Evolutionary conservation across 495 filamentous ascomycete species (phyloP).

Genomic region (Aspergillus ellipticus): DNA sequence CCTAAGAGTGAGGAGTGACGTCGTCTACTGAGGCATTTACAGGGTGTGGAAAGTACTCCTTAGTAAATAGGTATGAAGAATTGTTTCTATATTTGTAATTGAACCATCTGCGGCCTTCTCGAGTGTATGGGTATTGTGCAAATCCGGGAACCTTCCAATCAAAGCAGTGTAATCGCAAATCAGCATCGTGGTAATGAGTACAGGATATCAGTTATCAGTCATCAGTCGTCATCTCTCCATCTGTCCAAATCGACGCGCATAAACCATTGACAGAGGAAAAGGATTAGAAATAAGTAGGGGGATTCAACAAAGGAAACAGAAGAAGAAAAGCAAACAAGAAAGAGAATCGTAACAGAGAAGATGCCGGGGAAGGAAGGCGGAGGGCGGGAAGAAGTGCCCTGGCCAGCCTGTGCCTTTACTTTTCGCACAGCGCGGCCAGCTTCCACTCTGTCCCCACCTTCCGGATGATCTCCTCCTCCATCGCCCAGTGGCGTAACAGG

Average conservation of each 20-base stretch:
- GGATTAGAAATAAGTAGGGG: neutral
- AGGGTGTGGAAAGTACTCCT: neutral
- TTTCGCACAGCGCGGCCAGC: conserved; percentile 11
- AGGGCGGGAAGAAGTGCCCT: neutral
- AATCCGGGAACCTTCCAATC: neutral
- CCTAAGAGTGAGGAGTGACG: no score
- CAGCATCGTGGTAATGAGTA: neutral
- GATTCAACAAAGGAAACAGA: neutral
- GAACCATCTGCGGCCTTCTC: neutral
- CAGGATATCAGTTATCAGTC: conserved; percentile 10
- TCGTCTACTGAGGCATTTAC: no score
- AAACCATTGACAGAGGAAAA: neutral
- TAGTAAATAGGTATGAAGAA: neutral
- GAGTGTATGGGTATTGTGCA: neutral
- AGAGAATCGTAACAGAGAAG: neutral
- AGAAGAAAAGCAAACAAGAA: neutral
- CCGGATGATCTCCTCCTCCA: conserved; percentile 41
- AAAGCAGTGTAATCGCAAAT: neutral
- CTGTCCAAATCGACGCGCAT: neutral
- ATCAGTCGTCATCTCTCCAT: neutral
- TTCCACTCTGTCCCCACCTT: conserved; percentile 12
- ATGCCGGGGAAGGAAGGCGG: neutral
- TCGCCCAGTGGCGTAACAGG: conserved; percentile 49
- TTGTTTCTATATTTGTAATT: neutral
- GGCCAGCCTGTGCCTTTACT: no score